Conservation (phyloP, 495 filamentous ascomycete genomes). For the Tuber brumale region DNA sequence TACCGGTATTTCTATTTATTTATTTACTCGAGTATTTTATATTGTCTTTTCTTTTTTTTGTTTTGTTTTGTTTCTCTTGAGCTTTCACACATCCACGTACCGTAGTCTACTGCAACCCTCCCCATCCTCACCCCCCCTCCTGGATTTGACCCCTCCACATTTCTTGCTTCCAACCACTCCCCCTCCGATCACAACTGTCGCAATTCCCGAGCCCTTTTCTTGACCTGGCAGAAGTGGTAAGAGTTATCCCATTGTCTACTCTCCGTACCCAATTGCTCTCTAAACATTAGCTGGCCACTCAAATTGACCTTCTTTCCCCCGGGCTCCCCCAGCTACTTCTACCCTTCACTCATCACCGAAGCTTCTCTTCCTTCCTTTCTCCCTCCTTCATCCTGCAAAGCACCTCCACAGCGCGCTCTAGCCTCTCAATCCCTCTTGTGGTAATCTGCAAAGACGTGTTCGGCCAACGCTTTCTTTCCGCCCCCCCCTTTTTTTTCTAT, state of each 20-base stretch:
- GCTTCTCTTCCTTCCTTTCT: conserved; percentile 34
- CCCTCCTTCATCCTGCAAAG: conserved; percentile 20
- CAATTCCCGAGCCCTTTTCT: not conserved
- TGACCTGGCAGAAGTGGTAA: not conserved
- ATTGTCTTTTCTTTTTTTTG: not conserved
- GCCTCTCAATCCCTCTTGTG: conserved; percentile 29
- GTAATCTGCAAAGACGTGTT: conserved; percentile 33
- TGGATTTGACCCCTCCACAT: not conserved
- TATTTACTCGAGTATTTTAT: not conserved
- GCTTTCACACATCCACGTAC: not conserved
- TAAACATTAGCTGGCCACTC: conserved; percentile 21
- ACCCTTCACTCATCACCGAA: conserved; percentile 39
- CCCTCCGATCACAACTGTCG: not conserved
- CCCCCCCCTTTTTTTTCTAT: conserved; percentile 20
- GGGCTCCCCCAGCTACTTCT: conserved; percentile 36
- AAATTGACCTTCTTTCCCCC: conserved; percentile 31
- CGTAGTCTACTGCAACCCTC: not conserved
- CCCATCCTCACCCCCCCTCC: not conserved
- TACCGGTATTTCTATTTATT: not conserved
- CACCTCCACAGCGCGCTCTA: conserved; percentile 29
- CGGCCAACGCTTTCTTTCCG: conserved; percentile 19
- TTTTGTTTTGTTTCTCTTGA: not conserved
- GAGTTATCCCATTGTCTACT: not conserved
- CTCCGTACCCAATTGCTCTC: not conserved
- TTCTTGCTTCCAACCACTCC: not conserved